Evolutionary conservation across 805 yeast genomes (phyloP).

Genomic region (Candida cerambycidarum): DNA sequence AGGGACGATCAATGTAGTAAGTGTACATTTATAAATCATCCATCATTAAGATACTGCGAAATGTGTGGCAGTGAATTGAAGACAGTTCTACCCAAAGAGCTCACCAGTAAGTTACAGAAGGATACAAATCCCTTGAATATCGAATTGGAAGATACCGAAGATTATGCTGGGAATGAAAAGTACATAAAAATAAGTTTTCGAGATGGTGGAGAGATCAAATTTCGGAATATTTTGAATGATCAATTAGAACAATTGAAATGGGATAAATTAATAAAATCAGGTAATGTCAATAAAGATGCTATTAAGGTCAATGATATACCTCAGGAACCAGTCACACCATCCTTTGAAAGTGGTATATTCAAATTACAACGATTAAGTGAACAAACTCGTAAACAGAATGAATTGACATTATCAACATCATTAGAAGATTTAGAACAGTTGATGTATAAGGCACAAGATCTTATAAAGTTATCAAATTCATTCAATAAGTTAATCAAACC

Average conservation of each 20-base stretch:
- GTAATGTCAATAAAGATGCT: slow-evolving; percentile 38
- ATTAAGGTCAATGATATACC: slow-evolving; percentile 19
- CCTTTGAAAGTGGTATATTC: slow-evolving; percentile 56
- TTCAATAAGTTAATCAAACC: slow-evolving; percentile 27
- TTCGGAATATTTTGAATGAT: slow-evolving; percentile 41
- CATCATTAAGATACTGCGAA: slow-evolving; percentile 75
- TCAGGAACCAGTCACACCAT: not conserved
- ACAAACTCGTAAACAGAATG: slow-evolving; percentile 55
- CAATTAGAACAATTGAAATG: slow-evolving; percentile 51
- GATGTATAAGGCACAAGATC: slow-evolving; percentile 75
- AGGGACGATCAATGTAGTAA: slow-evolving; percentile 43
- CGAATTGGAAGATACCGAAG: slow-evolving; percentile 32
- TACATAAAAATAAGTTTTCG: slow-evolving; percentile 74
- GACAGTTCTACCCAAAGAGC: slow-evolving; percentile 12
- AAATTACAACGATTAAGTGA: slow-evolving; percentile 63
- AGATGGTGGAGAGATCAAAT: slow-evolving; percentile 62
- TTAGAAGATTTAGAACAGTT: slow-evolving; percentile 73
- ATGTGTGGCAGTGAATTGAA: slow-evolving; percentile 67
- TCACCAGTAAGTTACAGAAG: slow-evolving; percentile 3
- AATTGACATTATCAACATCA: slow-evolving; percentile 62
- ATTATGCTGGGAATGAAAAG: slow-evolving; percentile 23
- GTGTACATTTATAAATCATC: slow-evolving; percentile 85
- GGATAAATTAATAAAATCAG: slow-evolving; percentile 37
- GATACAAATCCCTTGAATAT: slow-evolving; percentile 18
- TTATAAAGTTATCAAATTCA: slow-evolving; percentile 56